Percentiles rank a stretch among this genome's conserved stretches.
Conservation (phyloP, 129 eudicot genomes). For the Glebionis coronaria region DNA sequence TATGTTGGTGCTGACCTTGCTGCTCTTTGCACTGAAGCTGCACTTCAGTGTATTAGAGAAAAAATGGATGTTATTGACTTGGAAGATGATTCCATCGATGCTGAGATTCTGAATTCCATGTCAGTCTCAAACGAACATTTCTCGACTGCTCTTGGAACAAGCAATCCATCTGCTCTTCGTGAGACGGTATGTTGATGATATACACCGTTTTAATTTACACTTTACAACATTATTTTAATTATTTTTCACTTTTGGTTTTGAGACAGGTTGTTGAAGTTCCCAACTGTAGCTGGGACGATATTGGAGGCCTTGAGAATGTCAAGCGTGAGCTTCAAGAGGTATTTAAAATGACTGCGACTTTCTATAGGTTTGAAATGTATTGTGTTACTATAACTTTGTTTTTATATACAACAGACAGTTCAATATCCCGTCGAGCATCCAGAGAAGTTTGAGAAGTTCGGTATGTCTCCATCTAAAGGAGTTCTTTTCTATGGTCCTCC, state of each 20-base stretch:
- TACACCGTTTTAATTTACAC: background rate
- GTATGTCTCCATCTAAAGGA: conserved; percentile 7
- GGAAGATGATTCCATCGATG: conserved; percentile 68
- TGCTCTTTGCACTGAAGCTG: conserved; percentile 84
- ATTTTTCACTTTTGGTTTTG: background rate
- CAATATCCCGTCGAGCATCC: conserved; percentile 63
- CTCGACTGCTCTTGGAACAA: conserved; percentile 7
- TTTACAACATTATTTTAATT: background rate
- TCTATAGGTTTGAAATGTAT: no score
- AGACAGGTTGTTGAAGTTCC: conserved; percentile 76
- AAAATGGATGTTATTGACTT: conserved; percentile 71
- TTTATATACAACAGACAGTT: conserved; percentile 27
- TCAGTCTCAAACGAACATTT: conserved; percentile 17
- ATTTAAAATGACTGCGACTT: background rate
- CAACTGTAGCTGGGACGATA: conserved; percentile 54
- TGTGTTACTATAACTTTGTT: conserved; percentile 7
- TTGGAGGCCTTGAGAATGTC: conserved; percentile 72
- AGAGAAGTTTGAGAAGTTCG: conserved; percentile 9
- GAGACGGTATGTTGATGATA: background rate
- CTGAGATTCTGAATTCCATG: conserved; percentile 49
- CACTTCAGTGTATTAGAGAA: conserved; percentile 82
- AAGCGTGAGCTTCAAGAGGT: conserved; percentile 72
- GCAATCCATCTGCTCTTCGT: conserved; percentile 13
- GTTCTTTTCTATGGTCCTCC: conserved; percentile 13
- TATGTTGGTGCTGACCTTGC: conserved; percentile 78